These are phyloP conservation scores for Funneliformis geosporum DNA, from an alignment of 192 early-diverging fungal species.

Conservation along the genomic window DNA sequence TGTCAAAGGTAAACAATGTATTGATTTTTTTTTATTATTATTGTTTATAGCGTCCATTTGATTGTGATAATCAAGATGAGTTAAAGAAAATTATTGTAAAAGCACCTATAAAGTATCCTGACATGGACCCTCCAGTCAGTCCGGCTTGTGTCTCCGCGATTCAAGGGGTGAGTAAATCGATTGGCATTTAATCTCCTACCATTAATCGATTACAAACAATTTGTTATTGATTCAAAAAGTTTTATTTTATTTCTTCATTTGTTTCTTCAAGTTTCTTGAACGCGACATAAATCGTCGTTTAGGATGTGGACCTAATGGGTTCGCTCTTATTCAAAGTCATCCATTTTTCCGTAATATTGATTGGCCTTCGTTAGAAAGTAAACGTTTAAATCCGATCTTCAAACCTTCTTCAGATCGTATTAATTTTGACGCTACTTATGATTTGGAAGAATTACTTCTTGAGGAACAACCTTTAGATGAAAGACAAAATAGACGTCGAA, in stretches of 20 bases:
- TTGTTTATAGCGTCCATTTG: constrained; percentile 63
- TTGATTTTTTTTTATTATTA: background rate
- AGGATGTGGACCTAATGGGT: constrained; percentile 46
- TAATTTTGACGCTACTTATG: constrained; percentile 79
- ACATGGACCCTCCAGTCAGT: constrained; percentile 52
- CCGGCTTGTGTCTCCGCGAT: constrained; percentile 72
- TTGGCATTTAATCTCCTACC: too few relatives aligned
- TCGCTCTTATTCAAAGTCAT: constrained; percentile 50
- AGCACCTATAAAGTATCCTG: constrained; percentile 67
- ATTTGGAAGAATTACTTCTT: constrained; percentile 70
- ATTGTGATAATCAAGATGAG: constrained; percentile 59
- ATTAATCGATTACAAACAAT: background rate
- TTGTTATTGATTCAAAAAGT: background rate
- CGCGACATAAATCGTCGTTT: constrained; percentile 50
- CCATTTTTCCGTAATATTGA: constrained; percentile 54
- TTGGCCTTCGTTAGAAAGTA: constrained; percentile 49
- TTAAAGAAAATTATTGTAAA: constrained; percentile 66
- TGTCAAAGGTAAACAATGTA: background rate
- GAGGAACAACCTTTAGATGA: constrained; percentile 68
- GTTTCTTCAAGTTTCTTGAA: constrained; percentile 53
- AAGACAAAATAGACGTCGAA: constrained; percentile 32
- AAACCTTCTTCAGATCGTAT: constrained; percentile 48
- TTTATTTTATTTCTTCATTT: background rate
- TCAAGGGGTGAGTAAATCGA: constrained; percentile 53
- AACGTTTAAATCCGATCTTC: constrained; percentile 47